These are phyloP conservation scores for Amesomyces nigricolor DNA, from an alignment of 2,329 filamentous ascomycete species.

Conservation along the genomic window DNA sequence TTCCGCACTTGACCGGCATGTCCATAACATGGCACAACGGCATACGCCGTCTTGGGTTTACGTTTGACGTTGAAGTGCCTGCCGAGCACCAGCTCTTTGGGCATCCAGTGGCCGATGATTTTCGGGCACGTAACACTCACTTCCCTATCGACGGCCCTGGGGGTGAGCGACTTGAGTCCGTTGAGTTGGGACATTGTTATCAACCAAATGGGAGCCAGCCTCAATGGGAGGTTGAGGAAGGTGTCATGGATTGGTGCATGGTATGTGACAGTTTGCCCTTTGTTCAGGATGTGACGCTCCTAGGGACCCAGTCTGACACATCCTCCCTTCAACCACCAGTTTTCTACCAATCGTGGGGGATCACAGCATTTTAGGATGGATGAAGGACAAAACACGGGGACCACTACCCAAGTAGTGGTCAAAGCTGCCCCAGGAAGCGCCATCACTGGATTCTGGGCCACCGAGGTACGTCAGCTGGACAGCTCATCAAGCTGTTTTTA, in stretches of 20 bases:
- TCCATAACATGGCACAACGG: neutral
- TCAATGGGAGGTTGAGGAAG: neutral
- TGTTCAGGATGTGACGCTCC: too few relatives aligned
- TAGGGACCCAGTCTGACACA: too few relatives aligned
- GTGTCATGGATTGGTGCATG: neutral
- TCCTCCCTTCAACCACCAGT: neutral
- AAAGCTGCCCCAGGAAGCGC: neutral
- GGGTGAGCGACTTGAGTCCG: neutral
- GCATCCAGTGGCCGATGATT: neutral
- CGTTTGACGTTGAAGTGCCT: neutral
- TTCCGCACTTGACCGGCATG: neutral
- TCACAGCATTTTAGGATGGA: neutral
- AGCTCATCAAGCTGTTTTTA: too few relatives aligned
- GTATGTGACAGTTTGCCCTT: neutral
- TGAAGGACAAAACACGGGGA: neutral
- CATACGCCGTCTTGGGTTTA: neutral
- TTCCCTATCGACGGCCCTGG: conserved; percentile 5
- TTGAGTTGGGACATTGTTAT: neutral
- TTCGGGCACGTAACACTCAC: neutral
- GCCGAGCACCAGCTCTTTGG: neutral
- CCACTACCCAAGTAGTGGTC: neutral
- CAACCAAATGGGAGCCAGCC: too few relatives aligned
- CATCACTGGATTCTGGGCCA: conserved; percentile 1
- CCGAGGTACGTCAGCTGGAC: neutral
- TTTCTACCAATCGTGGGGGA: neutral